These are phyloP conservation scores for Salicornia ramosissima DNA, from an alignment of 148 eudicot genomes.

Conservation along the genomic window DNA sequence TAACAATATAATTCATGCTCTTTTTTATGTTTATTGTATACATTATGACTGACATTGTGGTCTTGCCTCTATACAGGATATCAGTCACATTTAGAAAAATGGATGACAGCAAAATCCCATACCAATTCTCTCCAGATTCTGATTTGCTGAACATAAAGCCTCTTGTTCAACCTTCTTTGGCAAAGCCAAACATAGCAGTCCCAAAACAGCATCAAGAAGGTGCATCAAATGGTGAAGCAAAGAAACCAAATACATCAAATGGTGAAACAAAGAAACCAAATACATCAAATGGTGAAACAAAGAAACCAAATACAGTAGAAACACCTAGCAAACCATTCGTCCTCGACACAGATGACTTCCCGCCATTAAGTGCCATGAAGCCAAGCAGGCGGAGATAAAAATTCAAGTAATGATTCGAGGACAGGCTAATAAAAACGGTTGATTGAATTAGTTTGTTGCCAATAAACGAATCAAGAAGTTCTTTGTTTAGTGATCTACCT, in stretches of 20 bases:
- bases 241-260: neutral
- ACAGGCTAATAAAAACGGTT: too few relatives aligned
- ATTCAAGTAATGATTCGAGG: neutral
- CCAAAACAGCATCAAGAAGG: slow-evolving; percentile 12
- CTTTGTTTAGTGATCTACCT: neutral
- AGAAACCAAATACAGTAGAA: slow-evolving; percentile 4
- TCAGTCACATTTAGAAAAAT: slow-evolving; percentile 63
- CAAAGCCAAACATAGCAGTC: slow-evolving; percentile 12
- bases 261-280: too few relatives aligned
- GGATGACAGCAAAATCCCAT: slow-evolving; percentile 53
- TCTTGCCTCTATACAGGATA: slow-evolving; percentile 32
- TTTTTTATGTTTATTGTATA: neutral
- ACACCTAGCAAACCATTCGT: slow-evolving; percentile 11
- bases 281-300: slow-evolving; percentile 15
- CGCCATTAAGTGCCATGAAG: slow-evolving; percentile 35
- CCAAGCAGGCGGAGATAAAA: slow-evolving; percentile 7
- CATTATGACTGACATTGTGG: neutral
- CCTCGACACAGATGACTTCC: slow-evolving; percentile 31
- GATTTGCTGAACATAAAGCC: slow-evolving; percentile 42
- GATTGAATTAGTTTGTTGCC: neutral
- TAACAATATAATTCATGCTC: neutral
- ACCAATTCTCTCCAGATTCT: slow-evolving; percentile 35
- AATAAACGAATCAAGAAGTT: neutral
- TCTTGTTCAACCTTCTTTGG: slow-evolving; percentile 20
- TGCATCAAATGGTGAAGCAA: slow-evolving; percentile 17